Evolutionary conservation across 345 rosid genomes (phyloP).

Genomic region (Heritiera littoralis): DNA sequence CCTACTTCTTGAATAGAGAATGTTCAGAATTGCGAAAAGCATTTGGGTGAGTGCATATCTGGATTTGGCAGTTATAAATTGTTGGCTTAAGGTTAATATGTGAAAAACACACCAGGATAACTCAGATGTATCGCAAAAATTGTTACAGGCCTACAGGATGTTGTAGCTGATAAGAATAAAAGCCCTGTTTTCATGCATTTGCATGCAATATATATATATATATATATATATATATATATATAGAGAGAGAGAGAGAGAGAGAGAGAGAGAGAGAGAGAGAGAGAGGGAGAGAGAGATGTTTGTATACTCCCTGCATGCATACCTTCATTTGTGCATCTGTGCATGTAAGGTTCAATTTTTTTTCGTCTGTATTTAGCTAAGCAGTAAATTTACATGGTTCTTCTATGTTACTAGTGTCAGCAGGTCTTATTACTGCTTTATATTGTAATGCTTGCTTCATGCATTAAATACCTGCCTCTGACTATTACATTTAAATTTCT

Average conservation of each 20-base stretch:
- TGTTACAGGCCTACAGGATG: too few species aligned
- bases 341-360: constrained; percentile 13
- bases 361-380: neutral
- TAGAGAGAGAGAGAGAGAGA: too few species aligned
- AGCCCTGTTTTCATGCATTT: neutral
- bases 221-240: too few species aligned
- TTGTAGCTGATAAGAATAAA: neutral
- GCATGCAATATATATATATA: neutral
- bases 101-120: neutral
- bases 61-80: constrained; percentile 12
- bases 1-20: constrained; percentile 77
- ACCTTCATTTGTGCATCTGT: neutral
- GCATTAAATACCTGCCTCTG: constrained; percentile 6
- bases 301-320: neutral
- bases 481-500: neutral
- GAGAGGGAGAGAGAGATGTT: too few species aligned
- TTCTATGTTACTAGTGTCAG: neutral
- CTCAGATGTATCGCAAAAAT: neutral
- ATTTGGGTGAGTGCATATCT: constrained; percentile 54
- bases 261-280: too few species aligned
- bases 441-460: neutral
- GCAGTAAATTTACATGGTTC: neutral
- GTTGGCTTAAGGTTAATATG: neutral
- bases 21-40: constrained; percentile 72
- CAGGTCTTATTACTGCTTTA: neutral